Conservation (phyloP, 208 protist species). For the Leishmania braziliensis region DNA sequence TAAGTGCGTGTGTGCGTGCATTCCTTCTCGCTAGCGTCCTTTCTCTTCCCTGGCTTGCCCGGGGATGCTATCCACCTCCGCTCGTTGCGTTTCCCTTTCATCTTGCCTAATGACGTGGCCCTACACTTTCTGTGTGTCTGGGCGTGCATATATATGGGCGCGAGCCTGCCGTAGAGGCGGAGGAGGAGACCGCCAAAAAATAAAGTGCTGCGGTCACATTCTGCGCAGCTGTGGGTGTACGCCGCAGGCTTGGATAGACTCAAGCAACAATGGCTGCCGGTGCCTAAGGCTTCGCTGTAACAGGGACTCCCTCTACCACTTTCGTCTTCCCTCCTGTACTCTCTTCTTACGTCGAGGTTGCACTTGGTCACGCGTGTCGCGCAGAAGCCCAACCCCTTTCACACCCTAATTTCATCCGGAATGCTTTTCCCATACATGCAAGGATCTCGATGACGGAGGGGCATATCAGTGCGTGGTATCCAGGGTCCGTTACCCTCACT, state of each 20-base stretch:
- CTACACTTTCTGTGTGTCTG: background rate
- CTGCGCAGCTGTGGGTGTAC: background rate
- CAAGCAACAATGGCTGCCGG: background rate
- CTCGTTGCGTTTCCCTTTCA: background rate
- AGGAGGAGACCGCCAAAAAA: background rate
- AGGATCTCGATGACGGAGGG: background rate
- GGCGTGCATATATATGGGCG: background rate
- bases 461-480: background rate
- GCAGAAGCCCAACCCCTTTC: background rate
- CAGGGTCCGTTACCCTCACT: background rate
- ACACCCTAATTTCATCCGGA: background rate
- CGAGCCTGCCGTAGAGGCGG: background rate
- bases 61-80: background rate
- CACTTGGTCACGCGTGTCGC: background rate
- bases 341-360: background rate
- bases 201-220: background rate
- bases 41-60: background rate
- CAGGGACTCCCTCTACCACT: background rate
- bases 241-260: background rate
- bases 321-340: constrained; percentile 4
- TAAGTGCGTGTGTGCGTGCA: background rate
- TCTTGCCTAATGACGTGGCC: background rate
- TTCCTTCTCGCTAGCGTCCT: background rate
- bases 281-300: background rate
- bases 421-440: too few species aligned